A percentile compares a stretch with the other conserved stretches of the same genome.
Evolutionary conservation across 805 yeast species (phyloP).

Genomic region (Metschnikowia corniflorae): DNA sequence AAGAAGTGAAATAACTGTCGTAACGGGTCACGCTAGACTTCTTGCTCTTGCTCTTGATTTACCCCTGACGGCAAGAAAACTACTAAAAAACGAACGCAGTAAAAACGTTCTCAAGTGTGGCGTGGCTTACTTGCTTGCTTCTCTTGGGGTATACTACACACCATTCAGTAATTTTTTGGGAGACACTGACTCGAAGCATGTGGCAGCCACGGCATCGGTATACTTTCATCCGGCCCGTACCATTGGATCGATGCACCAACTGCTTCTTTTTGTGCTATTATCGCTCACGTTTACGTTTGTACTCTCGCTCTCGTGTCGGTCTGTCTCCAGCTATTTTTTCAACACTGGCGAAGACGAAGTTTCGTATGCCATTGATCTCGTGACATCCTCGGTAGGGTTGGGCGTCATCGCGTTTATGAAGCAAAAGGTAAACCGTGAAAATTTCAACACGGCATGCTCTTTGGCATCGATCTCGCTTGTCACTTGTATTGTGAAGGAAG

Average conservation of each 20-base stretch:
- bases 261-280: conserved; percentile 55
- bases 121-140: conserved; percentile 69
- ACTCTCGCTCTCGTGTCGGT: conserved; percentile 51
- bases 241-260: conserved; percentile 76
- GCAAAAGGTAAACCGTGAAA: conserved; percentile 59
- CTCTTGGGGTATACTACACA: conserved; percentile 63
- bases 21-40: background rate
- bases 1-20: background rate
- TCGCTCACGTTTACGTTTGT: conserved; percentile 52
- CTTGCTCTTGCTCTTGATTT: background rate
- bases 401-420: conserved; percentile 70
- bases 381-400: conserved; percentile 51
- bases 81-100: conserved; percentile 12
- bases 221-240: conserved; percentile 82
- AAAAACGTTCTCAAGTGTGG: conserved; percentile 58
- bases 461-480: conserved; percentile 69
- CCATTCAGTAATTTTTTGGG: conserved; percentile 54
- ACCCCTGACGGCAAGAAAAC: background rate
- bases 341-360: conserved; percentile 44
- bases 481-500: conserved; percentile 71
- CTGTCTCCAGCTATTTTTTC: conserved; percentile 45
- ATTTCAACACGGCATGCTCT: conserved; percentile 79
- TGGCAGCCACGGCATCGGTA: conserved; percentile 77
- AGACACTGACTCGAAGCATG: conserved; percentile 68
- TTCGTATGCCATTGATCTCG: conserved; percentile 52